phyloP scores from a whole-genome alignment of 768 basidiomycete species.

The Termitomyces sp. region DNA sequence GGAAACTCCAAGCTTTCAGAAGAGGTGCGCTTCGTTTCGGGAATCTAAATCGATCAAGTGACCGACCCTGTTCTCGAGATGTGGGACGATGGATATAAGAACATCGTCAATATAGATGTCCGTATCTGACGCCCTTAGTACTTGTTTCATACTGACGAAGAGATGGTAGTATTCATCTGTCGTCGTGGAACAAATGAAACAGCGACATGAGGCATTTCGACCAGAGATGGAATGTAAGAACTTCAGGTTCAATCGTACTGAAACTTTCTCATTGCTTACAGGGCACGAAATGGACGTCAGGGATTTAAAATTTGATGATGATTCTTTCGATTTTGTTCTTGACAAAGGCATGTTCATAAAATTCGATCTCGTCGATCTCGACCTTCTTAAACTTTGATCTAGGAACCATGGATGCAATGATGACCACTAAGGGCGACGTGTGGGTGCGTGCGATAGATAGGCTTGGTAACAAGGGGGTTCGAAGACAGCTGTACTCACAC shows the following conservation, averaged over 20 bases:
- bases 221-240: conserved; percentile 69
- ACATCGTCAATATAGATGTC: conserved; percentile 78
- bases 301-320: conserved; percentile 51
- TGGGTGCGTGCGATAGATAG: conserved; percentile 54
- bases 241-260: background rate
- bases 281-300: conserved; percentile 88
- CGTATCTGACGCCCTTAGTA: conserved; percentile 13
- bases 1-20: conserved; percentile 80
- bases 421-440: conserved; percentile 76
- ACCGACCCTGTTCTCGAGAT: conserved; percentile 39
- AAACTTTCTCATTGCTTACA: conserved; percentile 18
- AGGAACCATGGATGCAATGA: conserved; percentile 88
- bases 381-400: background rate
- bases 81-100: conserved; percentile 83
- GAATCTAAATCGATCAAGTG: background rate
- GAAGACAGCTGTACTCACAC: background rate
- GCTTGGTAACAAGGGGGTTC: background rate
- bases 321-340: conserved; percentile 72
- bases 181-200: conserved; percentile 69
- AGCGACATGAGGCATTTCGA: conserved; percentile 39
- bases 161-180: conserved; percentile 62
- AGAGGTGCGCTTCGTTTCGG: conserved; percentile 47
- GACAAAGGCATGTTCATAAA: conserved; percentile 54
- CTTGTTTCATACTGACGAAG: background rate
- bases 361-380: background rate